Evolutionary conservation across 2,329 filamentous ascomycete species (phyloP).

Genomic region (Arthrinium puccinioides): DNA sequence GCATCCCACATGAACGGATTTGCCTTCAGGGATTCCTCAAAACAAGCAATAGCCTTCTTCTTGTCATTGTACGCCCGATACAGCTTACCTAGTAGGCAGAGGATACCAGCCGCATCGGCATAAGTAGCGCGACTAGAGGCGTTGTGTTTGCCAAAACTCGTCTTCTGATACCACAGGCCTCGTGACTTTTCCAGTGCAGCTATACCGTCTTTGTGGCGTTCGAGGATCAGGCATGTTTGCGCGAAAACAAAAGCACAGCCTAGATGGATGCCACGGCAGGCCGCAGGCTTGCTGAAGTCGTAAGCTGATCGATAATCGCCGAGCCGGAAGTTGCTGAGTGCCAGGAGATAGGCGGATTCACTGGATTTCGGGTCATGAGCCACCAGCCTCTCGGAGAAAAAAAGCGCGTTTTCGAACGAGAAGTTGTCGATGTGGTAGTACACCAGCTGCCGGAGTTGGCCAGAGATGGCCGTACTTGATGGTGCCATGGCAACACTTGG

Average conservation of each 20-base stretch:
- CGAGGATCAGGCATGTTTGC: conserved; percentile 75
- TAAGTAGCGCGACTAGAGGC: conserved; percentile 65
- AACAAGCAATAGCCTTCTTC: conserved; percentile 76
- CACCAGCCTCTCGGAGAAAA: conserved; percentile 80
- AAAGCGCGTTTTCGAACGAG: conserved; percentile 81
- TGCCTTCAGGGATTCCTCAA: conserved; percentile 78
- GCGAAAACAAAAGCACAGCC: conserved; percentile 91
- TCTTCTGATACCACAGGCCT: conserved; percentile 67
- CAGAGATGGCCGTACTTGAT: conserved; percentile 39
- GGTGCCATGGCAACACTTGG: conserved; percentile 54
- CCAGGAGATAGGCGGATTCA: conserved; percentile 76
- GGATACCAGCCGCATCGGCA: conserved; percentile 78
- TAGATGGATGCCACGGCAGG: conserved; percentile 65
- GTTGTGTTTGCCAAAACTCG: conserved; percentile 75
- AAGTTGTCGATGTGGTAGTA: conserved; percentile 81
- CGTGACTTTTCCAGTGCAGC: conserved; percentile 76
- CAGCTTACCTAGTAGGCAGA: conserved; percentile 79
- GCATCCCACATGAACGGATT: conserved; percentile 99
- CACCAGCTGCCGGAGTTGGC: conserved; percentile 51
- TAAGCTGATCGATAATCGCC: conserved; percentile 81
- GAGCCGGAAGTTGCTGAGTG: conserved; percentile 76
- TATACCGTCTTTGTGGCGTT: conserved; percentile 74
- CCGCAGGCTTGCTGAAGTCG: conserved; percentile 68
- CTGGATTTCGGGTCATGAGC: conserved; percentile 76
- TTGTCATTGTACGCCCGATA: conserved; percentile 77